phyloP scores from a whole-genome alignment of 73 alveolate species.

The Stentor coeruleus region DNA sequence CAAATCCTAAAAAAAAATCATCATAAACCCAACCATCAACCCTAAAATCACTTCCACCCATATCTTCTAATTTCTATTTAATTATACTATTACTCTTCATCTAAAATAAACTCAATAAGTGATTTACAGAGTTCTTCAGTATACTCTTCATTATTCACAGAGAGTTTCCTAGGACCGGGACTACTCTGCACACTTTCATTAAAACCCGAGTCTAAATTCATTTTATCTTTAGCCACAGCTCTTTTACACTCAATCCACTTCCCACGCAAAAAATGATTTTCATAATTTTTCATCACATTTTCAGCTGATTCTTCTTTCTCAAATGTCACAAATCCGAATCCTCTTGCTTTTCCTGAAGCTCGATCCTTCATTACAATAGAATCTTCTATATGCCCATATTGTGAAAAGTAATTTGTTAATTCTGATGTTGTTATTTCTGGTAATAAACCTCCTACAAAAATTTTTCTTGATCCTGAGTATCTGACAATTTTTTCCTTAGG shows the following conservation, averaged over 20 bases:
- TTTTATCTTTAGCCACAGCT: neutral
- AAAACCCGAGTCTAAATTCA: neutral
- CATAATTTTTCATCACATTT: neutral
- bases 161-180: neutral
- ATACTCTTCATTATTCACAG: neutral
- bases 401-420: neutral
- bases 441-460: constrained; percentile 8
- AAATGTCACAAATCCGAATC: constrained; percentile 31
- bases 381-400: constrained; percentile 28
- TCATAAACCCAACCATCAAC: constrained; percentile 10
- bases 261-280: neutral
- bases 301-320: constrained; percentile 23
- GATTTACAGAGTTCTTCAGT: constrained; percentile 9
- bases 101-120: neutral
- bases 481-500: constrained; percentile 7
- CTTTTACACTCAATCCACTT: neutral
- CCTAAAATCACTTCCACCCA: neutral
- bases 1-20: neutral
- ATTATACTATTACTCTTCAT: constrained; percentile 10
- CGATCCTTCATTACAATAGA: constrained; percentile 27
- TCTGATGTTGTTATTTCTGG: constrained; percentile 20
- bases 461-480: neutral
- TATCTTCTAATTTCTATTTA: neutral
- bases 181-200: constrained; percentile 4
- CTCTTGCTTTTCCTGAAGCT: constrained; percentile 30